Percentiles rank a stretch among this genome's conserved stretches.
These are phyloP conservation scores for Yamadazyma philogaea DNA, from an alignment of 805 yeast species.

Conservation along the genomic window DNA sequence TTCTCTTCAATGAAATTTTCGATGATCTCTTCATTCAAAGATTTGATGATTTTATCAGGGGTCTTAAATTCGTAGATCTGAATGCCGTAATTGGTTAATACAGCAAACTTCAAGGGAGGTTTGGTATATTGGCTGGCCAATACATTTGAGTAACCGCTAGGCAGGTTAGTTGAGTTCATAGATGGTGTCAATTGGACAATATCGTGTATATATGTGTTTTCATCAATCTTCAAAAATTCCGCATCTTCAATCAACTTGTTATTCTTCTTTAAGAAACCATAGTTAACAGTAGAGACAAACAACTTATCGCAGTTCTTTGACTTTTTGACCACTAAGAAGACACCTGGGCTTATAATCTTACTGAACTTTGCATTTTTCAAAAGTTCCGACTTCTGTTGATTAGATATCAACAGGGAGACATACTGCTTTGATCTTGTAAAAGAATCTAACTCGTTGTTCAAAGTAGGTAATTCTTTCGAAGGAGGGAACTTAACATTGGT, in stretches of 20 bases:
- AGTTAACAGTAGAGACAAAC: slow-evolving; percentile 79
- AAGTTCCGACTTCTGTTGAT: slow-evolving; percentile 52
- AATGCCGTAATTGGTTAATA: slow-evolving; percentile 76
- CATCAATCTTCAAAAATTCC: slow-evolving; percentile 50
- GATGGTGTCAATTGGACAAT: slow-evolving; percentile 68
- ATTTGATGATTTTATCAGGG: slow-evolving; percentile 73
- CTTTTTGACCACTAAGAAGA: slow-evolving; percentile 65
- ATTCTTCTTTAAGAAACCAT: slow-evolving; percentile 74
- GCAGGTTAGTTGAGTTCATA: slow-evolving; percentile 68
- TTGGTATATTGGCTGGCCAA: slow-evolving; percentile 81
- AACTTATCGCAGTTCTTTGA: slow-evolving; percentile 46
- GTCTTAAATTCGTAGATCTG: slow-evolving; percentile 74
- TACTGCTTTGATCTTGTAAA: slow-evolving; percentile 42
- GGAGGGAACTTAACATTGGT: slow-evolving; percentile 65
- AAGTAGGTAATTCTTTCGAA: slow-evolving; percentile 41
- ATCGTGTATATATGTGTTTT: slow-evolving; percentile 53
- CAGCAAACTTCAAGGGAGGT: slow-evolving; percentile 68
- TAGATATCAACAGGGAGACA: slow-evolving; percentile 34
- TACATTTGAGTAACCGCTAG: slow-evolving; percentile 80
- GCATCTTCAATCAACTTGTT: slow-evolving; percentile 77
- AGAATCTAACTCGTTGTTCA: slow-evolving; percentile 40
- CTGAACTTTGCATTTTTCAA: slow-evolving; percentile 57
- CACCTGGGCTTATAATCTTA: slow-evolving; percentile 78
- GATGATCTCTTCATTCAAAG: slow-evolving; percentile 63
- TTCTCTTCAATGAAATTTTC: slow-evolving; percentile 70